Conservation (phyloP, 495 filamentous ascomycete species). For the Aspergillus heteromorphus region DNA sequence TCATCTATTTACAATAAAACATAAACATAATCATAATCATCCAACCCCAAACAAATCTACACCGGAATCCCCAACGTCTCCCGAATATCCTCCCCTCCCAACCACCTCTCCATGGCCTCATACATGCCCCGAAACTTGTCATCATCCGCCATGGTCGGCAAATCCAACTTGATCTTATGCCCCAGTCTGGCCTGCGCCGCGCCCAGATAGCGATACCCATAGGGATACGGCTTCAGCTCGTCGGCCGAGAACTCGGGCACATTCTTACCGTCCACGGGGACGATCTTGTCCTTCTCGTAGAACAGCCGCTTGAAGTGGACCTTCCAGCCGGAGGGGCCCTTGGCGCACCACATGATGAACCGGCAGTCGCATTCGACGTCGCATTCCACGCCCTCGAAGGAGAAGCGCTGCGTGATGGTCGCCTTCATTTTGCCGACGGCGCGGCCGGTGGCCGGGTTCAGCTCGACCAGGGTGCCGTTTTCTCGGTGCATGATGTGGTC, state of each 20-base stretch:
- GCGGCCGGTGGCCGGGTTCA: not conserved
- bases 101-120: conserved; percentile 5
- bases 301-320: conserved; percentile 1
- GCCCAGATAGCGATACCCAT: conserved; percentile 3
- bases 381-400: conserved; percentile 2
- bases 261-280: not conserved
- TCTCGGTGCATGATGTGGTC: conserved; percentile 3
- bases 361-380: conserved; percentile 4
- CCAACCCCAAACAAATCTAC: too few relatives aligned
- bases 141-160: conserved; percentile 3
- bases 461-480: not conserved
- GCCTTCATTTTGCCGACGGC: conserved; percentile 6
- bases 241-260: conserved; percentile 7
- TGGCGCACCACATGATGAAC: conserved; percentile 2
- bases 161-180: conserved; percentile 1
- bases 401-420: conserved; percentile 3
- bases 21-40: too few relatives aligned
- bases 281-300: conserved; percentile 1
- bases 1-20: too few relatives aligned
- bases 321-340: not conserved
- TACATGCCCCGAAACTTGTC: conserved; percentile 6
- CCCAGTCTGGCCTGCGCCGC: not conserved
- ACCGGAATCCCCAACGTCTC: conserved; percentile 1
- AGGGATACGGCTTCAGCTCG: not conserved
- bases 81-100: conserved; percentile 1